phyloP scores from a whole-genome alignment of 352 stramenopile species.

The Peronosclerospora sorghi region DNA sequence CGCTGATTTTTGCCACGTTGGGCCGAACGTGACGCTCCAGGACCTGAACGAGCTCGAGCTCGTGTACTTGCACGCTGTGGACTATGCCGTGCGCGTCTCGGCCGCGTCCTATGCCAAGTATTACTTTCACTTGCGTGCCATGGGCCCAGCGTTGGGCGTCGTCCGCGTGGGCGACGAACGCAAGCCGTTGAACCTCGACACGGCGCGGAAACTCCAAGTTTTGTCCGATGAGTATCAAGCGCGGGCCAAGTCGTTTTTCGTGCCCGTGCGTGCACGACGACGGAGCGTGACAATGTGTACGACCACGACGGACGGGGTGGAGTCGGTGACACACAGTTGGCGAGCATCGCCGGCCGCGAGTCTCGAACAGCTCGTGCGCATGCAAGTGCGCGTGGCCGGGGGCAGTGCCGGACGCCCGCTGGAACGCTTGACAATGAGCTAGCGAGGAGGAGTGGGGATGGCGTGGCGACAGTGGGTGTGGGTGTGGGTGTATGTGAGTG shows the following conservation, averaged over 20 bases:
- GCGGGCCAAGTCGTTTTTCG: constrained; percentile 64
- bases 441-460: constrained; percentile 2
- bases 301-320: constrained; percentile 6
- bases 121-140: constrained; percentile 94
- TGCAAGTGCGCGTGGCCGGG: constrained; percentile 68
- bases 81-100: constrained; percentile 85
- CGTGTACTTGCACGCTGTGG: constrained; percentile 82
- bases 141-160: constrained; percentile 86
- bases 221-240: constrained; percentile 82
- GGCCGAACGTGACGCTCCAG: constrained; percentile 81
- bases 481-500: no score
- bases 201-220: constrained; percentile 80
- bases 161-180: constrained; percentile 64
- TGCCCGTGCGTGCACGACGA: constrained; percentile 55
- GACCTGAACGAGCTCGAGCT: constrained; percentile 95
- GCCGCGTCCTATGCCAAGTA: constrained; percentile 88
- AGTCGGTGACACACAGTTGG: constrained; percentile 6
- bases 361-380: constrained; percentile 75
- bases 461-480: no score
- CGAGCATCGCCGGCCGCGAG: constrained; percentile 60
- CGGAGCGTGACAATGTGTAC: constrained; percentile 69
- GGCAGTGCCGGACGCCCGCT: constrained; percentile 26
- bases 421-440: background rate
- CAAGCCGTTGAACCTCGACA: constrained; percentile 68
- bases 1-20: constrained; percentile 92